Evolutionary conservation across 129 eudicot species (phyloP).

Genomic region (Silybum marianum): DNA sequence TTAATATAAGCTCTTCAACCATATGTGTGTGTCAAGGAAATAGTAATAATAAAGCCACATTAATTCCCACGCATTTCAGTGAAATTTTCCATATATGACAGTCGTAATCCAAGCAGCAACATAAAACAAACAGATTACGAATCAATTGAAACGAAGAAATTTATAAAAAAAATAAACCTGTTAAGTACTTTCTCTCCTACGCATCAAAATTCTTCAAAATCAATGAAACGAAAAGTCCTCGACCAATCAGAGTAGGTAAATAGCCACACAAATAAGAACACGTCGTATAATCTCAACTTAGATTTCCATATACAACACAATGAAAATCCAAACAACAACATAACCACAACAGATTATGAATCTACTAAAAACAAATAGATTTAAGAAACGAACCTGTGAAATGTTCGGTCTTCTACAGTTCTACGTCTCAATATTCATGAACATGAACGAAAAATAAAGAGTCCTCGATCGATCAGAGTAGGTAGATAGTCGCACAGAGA

Average conservation of each 20-base stretch:
- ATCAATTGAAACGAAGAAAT: background rate
- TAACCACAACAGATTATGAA: background rate
- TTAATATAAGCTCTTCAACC: background rate
- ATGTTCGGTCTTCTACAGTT: conserved; percentile 3
- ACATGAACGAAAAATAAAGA: background rate
- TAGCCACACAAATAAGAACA: background rate
- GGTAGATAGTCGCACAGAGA: conserved; percentile 29
- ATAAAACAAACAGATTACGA: background rate
- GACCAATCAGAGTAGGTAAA: background rate
- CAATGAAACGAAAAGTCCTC: background rate
- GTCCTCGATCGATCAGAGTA: conserved; percentile 24
- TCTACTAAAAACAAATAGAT: background rate
- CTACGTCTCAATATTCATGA: conserved; percentile 5
- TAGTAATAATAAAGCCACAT: conserved; percentile 6
- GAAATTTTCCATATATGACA: background rate
- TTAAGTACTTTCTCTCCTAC: conserved; percentile 3
- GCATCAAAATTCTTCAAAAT: background rate
- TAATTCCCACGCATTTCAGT: background rate
- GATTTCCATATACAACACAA: conserved; percentile 1
- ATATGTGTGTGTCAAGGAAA: background rate
- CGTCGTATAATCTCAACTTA: too few species aligned
- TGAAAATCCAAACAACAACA: background rate
- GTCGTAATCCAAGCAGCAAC: conserved; percentile 14
- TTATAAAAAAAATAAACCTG: background rate
- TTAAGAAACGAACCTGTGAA: conserved; percentile 15